phyloP scores from a whole-genome alignment of 2,329 filamentous ascomycete genomes.

The Pseudocercospora cruenta region DNA sequence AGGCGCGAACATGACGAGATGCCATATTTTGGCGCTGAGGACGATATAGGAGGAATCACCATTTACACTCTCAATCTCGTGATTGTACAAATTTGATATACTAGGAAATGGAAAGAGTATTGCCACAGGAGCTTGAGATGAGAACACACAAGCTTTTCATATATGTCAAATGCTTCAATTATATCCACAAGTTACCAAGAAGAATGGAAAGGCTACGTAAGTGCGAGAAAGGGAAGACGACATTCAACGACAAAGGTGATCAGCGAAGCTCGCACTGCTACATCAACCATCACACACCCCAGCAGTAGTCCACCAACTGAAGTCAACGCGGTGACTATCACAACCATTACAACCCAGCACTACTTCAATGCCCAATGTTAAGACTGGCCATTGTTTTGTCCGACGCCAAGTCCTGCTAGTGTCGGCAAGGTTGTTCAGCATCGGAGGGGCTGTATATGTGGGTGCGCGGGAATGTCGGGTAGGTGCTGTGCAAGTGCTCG shows the following conservation, averaged over 20 bases:
- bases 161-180: slow-evolving; percentile 5
- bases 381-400: slow-evolving; percentile 10
- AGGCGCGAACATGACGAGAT: neutral
- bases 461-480: neutral
- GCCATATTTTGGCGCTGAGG: neutral
- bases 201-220: slow-evolving; percentile 11
- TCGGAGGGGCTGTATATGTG: neutral
- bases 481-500: neutral
- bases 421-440: neutral
- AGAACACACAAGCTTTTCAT: neutral
- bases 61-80: neutral
- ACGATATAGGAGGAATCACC: neutral
- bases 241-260: slow-evolving; percentile 14
- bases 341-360: slow-evolving; percentile 17
- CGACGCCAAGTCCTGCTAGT: slow-evolving; percentile 13
- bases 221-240: slow-evolving; percentile 4
- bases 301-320: slow-evolving; percentile 1
- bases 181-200: slow-evolving; percentile 7
- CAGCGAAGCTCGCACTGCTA: slow-evolving; percentile 11
- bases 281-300: neutral
- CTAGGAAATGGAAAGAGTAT: neutral
- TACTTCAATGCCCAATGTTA: slow-evolving; percentile 12
- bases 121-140: neutral
- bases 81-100: neutral
- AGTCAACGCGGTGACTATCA: neutral